Evolutionary conservation across 768 basidiomycete genomes (phyloP).

Genomic region (Panaeolus cyanescens): DNA sequence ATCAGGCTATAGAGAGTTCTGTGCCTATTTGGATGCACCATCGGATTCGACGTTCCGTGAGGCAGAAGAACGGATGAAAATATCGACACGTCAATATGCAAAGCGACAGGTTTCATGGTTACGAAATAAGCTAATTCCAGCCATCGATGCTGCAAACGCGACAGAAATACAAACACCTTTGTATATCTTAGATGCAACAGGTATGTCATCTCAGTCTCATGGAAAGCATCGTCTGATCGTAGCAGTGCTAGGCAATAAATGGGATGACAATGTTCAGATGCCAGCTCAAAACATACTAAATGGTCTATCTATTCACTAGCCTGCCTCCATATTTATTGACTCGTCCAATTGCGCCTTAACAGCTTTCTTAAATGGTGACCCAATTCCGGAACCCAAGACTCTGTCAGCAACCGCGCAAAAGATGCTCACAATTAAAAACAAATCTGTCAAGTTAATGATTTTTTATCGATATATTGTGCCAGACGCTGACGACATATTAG

Average conservation of each 20-base stretch:
- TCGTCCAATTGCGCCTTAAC: background rate
- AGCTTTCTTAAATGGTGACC: slow-evolving; percentile 57
- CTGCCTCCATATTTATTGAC: background rate
- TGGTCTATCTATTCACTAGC: slow-evolving; percentile 33
- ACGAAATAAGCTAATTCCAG: slow-evolving; percentile 84
- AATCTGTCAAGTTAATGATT: slow-evolving; percentile 46
- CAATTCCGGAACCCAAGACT: slow-evolving; percentile 56
- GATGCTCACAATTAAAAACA: slow-evolving; percentile 49
- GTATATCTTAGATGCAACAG: slow-evolving; percentile 70
- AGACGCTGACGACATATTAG: slow-evolving; percentile 34
- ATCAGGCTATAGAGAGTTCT: slow-evolving; percentile 92
- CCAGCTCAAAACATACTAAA: slow-evolving; percentile 50
- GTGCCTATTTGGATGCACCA: slow-evolving; percentile 53
- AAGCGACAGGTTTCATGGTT: slow-evolving; percentile 93
- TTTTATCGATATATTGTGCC: slow-evolving; percentile 6
- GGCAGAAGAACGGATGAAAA: slow-evolving; percentile 81
- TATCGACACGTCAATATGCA: slow-evolving; percentile 87
- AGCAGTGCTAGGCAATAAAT: slow-evolving; percentile 54
- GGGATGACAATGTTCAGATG: slow-evolving; percentile 57
- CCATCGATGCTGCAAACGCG: slow-evolving; percentile 50
- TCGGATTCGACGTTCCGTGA: slow-evolving; percentile 45
- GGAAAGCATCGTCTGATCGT: slow-evolving; percentile 1
- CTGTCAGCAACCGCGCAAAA: slow-evolving; percentile 56
- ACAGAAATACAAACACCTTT: slow-evolving; percentile 33
- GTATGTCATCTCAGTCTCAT: slow-evolving; percentile 32